phyloP scores from a whole-genome alignment of 495 filamentous ascomycete genomes.

The Aspergillus asperescens region DNA sequence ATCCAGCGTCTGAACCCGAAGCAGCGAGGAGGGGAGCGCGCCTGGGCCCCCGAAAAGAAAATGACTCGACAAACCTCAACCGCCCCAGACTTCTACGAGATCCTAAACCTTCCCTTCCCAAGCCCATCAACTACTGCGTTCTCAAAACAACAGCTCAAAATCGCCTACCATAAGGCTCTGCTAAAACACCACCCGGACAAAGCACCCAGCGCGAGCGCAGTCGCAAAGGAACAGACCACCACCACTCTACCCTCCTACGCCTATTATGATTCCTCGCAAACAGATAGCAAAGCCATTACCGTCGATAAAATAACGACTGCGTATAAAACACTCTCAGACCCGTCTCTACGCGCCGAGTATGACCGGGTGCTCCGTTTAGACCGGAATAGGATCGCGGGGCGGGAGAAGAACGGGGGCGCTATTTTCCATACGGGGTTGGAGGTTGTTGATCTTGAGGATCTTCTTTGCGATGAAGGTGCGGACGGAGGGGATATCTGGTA shows the following conservation, averaged over 20 bases:
- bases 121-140: constrained; percentile 12
- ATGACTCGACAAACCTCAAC: constrained; percentile 22
- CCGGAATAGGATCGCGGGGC: constrained; percentile 21
- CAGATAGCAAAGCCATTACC: constrained; percentile 33
- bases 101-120: constrained; percentile 47
- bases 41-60: constrained; percentile 11
- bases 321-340: constrained; percentile 63
- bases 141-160: constrained; percentile 54
- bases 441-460: constrained; percentile 76
- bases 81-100: constrained; percentile 44
- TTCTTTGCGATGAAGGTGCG: constrained; percentile 49
- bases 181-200: constrained; percentile 83
- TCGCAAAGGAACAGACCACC: neutral
- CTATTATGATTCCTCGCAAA: neutral
- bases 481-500: constrained; percentile 48
- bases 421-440: constrained; percentile 66
- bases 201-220: constrained; percentile 20
- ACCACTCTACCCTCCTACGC: neutral
- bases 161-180: constrained; percentile 73
- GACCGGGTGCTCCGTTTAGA: constrained; percentile 50
- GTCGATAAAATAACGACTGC: constrained; percentile 78
- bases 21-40: neutral
- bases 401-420: constrained; percentile 23
- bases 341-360: constrained; percentile 56
- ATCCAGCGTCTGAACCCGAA: neutral